These are phyloP conservation scores for Ceratobasidium sp. DNA, from an alignment of 1,284 basidiomycete species.

Conservation along the genomic window DNA sequence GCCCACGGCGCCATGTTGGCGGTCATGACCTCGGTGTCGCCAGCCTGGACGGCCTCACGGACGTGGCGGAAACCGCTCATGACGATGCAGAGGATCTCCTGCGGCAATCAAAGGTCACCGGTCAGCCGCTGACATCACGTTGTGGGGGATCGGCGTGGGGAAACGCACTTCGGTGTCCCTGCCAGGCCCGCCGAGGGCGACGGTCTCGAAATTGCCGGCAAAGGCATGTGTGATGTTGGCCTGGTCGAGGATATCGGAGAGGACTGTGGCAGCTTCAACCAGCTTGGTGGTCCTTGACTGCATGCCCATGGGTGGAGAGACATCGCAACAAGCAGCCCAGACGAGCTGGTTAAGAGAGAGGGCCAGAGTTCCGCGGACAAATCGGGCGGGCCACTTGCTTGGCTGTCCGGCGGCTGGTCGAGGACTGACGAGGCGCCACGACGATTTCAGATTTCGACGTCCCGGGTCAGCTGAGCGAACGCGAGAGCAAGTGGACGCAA, in stretches of 20 bases:
- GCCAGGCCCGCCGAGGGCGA: slow-evolving; percentile 58
- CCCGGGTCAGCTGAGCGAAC: slow-evolving; percentile 13
- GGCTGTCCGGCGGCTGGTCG: slow-evolving; percentile 30
- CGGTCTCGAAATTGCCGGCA: slow-evolving; percentile 70
- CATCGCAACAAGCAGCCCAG: background rate
- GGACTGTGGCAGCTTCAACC: slow-evolving; percentile 69
- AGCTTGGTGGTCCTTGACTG: slow-evolving; percentile 68
- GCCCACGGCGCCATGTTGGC: slow-evolving; percentile 65
- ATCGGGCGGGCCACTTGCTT: slow-evolving; percentile 1
- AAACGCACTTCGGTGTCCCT: slow-evolving; percentile 48
- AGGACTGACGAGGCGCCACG: slow-evolving; percentile 5
- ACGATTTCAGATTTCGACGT: background rate
- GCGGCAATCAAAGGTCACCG: slow-evolving; percentile 34
- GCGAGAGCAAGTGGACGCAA: slow-evolving; percentile 8
- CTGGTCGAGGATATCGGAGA: slow-evolving; percentile 65
- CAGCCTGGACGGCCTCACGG: slow-evolving; percentile 63
- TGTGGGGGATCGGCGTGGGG: slow-evolving; percentile 45
- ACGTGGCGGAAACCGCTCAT: slow-evolving; percentile 68
- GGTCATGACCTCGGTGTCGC: slow-evolving; percentile 50
- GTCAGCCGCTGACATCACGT: slow-evolving; percentile 20
- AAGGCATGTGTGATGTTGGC: slow-evolving; percentile 71
- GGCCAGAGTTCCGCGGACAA: background rate
- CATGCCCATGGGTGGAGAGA: slow-evolving; percentile 56
- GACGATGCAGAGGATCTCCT: slow-evolving; percentile 70
- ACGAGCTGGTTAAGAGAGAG: slow-evolving; percentile 19